phyloP scores from a whole-genome alignment of 2,329 filamentous ascomycete species.

The Claviceps digitariae region DNA sequence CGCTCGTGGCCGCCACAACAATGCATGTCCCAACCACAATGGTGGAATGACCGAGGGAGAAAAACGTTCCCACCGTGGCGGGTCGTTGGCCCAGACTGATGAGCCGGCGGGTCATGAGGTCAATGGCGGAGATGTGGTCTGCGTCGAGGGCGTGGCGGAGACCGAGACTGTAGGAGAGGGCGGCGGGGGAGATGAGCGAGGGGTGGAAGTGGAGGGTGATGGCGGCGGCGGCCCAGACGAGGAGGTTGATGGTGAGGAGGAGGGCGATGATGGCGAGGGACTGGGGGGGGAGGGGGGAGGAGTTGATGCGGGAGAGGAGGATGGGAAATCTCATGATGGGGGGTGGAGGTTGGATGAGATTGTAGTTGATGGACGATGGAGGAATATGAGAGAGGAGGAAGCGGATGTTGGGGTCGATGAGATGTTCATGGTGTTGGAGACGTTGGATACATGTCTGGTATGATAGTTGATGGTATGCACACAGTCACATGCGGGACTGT shows the following conservation, averaged over 20 bases:
- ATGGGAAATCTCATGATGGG: not conserved
- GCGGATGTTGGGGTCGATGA: no score
- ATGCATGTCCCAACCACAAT: conserved; percentile 85
- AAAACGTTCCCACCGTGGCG: conserved; percentile 87
- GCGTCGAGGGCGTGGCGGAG: conserved; percentile 92
- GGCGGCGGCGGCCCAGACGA: conserved; percentile 41
- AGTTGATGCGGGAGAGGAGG: not conserved
- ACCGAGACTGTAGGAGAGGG: conserved; percentile 77
- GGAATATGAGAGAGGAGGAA: no score
- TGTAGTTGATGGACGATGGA: no score
- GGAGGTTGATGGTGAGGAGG: conserved; percentile 36
- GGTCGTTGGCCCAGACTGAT: conserved; percentile 75
- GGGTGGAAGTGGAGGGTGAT: conserved; percentile 39
- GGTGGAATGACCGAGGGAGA: conserved; percentile 86
- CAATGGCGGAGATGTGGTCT: conserved; percentile 80
- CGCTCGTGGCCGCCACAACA: conserved; percentile 80
- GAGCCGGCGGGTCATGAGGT: conserved; percentile 83
- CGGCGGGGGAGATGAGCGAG: conserved; percentile 61
- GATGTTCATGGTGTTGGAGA: no score
- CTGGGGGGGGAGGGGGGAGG: conserved; percentile 18
- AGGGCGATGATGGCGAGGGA: conserved; percentile 35
- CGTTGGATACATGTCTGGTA: no score
- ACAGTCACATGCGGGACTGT: no score
- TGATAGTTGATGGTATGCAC: no score
- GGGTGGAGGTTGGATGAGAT: not conserved